Percentiles rank a stretch among this genome's conserved stretches.
Evolutionary conservation across 345 rosid species (phyloP).

Genomic region (Aethionema arabicum): DNA sequence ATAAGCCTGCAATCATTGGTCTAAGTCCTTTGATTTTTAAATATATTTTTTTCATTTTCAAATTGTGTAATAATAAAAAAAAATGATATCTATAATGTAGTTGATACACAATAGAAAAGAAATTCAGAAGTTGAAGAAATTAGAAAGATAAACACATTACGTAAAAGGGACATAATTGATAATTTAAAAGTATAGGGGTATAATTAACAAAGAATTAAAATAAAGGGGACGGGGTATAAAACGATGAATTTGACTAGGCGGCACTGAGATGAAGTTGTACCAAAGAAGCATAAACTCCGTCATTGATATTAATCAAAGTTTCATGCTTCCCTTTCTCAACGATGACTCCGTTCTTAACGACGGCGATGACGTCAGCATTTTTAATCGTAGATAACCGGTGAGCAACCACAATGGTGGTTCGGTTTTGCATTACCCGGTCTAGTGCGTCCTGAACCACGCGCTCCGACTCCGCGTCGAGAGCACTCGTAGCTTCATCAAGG

Average conservation of each 20-base stretch:
- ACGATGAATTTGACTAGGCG: conserved; percentile 13
- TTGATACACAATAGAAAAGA: neutral
- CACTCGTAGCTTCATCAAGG: conserved; percentile 80
- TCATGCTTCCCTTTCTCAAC: conserved; percentile 71
- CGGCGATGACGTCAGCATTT: conserved; percentile 62
- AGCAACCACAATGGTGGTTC: conserved; percentile 65
- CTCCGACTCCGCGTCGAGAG: conserved; percentile 72
- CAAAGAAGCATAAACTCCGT: conserved; percentile 62
- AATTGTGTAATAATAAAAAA: neutral
- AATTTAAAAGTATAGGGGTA: neutral
- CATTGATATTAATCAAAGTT: conserved; percentile 42
- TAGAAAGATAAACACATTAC: neutral
- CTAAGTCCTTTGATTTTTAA: too few relatives aligned
- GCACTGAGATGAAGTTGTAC: conserved; percentile 55
- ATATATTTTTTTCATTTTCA: conserved; percentile 4
- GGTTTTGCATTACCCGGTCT: conserved; percentile 54
- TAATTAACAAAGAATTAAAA: neutral
- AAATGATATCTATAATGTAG: too few relatives aligned
- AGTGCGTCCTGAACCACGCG: conserved; percentile 70
- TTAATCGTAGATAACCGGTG: conserved; percentile 65
- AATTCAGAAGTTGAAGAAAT: neutral
- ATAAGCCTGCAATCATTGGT: too few relatives aligned
- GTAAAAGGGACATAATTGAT: neutral
- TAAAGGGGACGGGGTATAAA: neutral
- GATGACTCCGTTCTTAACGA: conserved; percentile 57